Evolutionary conservation across 257 asterid species (phyloP).

Genomic region (Cordia subcordata): DNA sequence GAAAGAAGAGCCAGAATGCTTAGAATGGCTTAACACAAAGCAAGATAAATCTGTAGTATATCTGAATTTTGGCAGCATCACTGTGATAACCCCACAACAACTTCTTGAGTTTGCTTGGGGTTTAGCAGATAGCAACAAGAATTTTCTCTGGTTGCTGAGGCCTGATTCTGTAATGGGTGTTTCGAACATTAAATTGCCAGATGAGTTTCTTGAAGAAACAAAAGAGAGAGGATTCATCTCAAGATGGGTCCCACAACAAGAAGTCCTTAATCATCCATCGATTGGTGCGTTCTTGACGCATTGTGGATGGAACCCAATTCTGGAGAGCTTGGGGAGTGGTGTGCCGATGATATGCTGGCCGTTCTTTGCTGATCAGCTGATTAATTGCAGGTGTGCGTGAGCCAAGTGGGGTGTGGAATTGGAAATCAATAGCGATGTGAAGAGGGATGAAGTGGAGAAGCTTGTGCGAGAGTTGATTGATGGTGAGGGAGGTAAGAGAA

Average conservation of each 20-base stretch:
- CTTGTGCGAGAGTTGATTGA: constrained; percentile 25
- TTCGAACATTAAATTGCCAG: constrained; percentile 5
- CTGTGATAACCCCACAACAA: constrained; percentile 21
- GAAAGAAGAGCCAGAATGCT: constrained; percentile 32
- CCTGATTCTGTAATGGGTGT: constrained; percentile 26
- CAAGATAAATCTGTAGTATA: constrained; percentile 29
- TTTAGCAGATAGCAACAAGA: constrained; percentile 25
- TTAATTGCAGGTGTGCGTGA: constrained; percentile 29
- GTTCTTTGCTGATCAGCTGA: constrained; percentile 38
- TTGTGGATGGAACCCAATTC: constrained; percentile 39
- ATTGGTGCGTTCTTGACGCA: constrained; percentile 33
- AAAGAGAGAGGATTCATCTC: constrained; percentile 22
- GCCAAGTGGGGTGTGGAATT: constrained; percentile 30
- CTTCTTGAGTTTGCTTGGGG: constrained; percentile 36
- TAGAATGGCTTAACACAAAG: constrained; percentile 29
- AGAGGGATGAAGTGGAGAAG: constrained; percentile 23
- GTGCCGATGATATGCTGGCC: constrained; percentile 48
- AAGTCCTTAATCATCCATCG: constrained; percentile 31
- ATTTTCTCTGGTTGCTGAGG: constrained; percentile 36
- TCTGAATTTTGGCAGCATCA: constrained; percentile 38
- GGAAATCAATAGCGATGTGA: constrained; percentile 16
- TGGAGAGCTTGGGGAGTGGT: constrained; percentile 34
- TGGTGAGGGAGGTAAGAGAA: constrained; percentile 26
- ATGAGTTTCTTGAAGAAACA: constrained; percentile 17
- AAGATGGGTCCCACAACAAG: constrained; percentile 37